Evolutionary conservation across 805 yeast species (phyloP), one percentile per base, ranked within the genome.

Genomic region (Wickerhamiella cacticola): DNA sequence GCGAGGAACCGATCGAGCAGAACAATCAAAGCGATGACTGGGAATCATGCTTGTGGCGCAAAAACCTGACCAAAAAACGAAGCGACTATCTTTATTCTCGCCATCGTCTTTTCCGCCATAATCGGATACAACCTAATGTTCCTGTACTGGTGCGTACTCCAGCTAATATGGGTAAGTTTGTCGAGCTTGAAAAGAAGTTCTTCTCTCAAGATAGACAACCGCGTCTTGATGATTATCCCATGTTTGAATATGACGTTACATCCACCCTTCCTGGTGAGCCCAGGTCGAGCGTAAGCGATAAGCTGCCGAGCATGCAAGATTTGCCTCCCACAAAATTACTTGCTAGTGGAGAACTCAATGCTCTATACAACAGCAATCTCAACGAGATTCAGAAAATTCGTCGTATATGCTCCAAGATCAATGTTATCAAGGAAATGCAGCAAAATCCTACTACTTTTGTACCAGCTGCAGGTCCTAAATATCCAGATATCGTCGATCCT

Each of bases 381-480:
- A 66, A 70, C 1, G 75, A 81, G 53, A 84, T 92, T 71, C 96
- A 89, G 65, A 86, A 86, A 55, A 82, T 92, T 29, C 70, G 98
- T 50, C 82, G 80, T 53, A 71, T 85, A 3, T 88, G 96, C 61
- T 83, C 86, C 66, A 88, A 88, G 62, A 84, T 92, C 18, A 79
- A 89, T 3, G 67, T 87, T 43, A 84, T 92, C 50, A 71, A 95
- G 54, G 88, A 88, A 59, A 81, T 92, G 81, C 97, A 92, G 64
- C 82, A 82, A 16, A 84, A 48, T 19, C 43, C 47, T 8, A 41
- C 42, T 16, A 16, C n/a, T 3, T 48, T 26, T 22, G 39, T 43
- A 2, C 46, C 50, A 13, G 23, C 35, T 3, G 45, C 38, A 18
- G 15, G 41, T 10, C 46, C 43, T 18, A 55, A 51, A 31, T 55